Evolutionary conservation across 805 yeast genomes (phyloP).

Genomic region (Candida sphagnicola): DNA sequence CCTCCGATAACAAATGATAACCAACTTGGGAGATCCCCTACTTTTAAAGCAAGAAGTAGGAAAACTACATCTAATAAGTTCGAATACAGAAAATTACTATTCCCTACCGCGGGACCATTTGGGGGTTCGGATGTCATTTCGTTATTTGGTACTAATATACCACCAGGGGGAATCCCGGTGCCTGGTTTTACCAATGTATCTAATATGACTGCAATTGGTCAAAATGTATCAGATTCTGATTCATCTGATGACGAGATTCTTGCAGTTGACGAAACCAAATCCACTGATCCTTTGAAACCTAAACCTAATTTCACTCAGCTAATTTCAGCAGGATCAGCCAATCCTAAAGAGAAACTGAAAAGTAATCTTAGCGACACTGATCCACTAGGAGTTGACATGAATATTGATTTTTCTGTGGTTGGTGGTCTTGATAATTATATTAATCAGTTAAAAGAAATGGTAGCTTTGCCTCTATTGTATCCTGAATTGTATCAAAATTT

Average conservation of each 20-base stretch:
- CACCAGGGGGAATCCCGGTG: slow-evolving; percentile 45
- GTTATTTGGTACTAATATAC: slow-evolving; percentile 65
- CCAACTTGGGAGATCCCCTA: slow-evolving; percentile 20
- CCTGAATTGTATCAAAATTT: slow-evolving; percentile 92
- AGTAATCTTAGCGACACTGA: slow-evolving; percentile 80
- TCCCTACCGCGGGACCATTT: slow-evolving; percentile 95
- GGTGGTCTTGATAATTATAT: slow-evolving; percentile 93
- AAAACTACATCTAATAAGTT: slow-evolving; percentile 42
- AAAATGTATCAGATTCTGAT: slow-evolving; percentile 47
- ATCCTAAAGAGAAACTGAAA: slow-evolving; percentile 44
- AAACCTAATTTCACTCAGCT: slow-evolving; percentile 23
- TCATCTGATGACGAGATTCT: slow-evolving; percentile 61
- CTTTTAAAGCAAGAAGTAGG: slow-evolving; percentile 27
- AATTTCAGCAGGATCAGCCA: slow-evolving; percentile 28
- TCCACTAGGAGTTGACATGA: slow-evolving; percentile 87
- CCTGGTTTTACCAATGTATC: slow-evolving; percentile 27
- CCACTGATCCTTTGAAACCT: slow-evolving; percentile 22
- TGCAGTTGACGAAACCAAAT: slow-evolving; percentile 35
- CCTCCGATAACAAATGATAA: slow-evolving; percentile 62
- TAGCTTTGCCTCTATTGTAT: slow-evolving; percentile 83
- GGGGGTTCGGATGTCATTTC: slow-evolving; percentile 94
- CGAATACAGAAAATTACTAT: slow-evolving; percentile 60
- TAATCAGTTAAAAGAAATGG: slow-evolving; percentile 94
- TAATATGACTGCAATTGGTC: slow-evolving; percentile 28
- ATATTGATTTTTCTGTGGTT: slow-evolving; percentile 75